Evolutionary conservation across 2,329 filamentous ascomycete genomes (phyloP).

Genomic region (Apiospora hydei): DNA sequence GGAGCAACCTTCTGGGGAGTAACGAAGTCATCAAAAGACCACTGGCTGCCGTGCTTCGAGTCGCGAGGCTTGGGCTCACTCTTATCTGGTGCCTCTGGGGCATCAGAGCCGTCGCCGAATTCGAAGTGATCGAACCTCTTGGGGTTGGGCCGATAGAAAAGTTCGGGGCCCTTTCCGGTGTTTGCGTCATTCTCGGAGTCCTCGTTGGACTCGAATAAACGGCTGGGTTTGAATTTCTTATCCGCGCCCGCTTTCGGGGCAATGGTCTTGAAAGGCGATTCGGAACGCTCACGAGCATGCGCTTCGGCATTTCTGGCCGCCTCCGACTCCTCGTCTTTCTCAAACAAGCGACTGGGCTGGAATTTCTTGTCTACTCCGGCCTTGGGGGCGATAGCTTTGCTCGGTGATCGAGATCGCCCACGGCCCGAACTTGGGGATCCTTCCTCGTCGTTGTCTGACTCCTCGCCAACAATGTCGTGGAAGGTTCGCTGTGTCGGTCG

Average conservation of each 20-base stretch:
- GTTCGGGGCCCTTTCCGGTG: slow-evolving; percentile 47
- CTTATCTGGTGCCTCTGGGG: slow-evolving; percentile 54
- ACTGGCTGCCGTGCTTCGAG: slow-evolving; percentile 72
- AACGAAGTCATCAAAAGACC: slow-evolving; percentile 87
- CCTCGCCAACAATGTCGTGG: slow-evolving; percentile 74
- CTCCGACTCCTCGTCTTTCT: slow-evolving; percentile 55
- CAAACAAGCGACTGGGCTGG: slow-evolving; percentile 69
- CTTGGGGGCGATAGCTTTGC: slow-evolving; percentile 40
- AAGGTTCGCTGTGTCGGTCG: slow-evolving; percentile 72
- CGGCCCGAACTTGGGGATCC: slow-evolving; percentile 46
- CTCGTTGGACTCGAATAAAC: slow-evolving; percentile 69
- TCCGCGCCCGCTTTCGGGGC: slow-evolving; percentile 61
- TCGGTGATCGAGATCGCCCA: slow-evolving; percentile 50
- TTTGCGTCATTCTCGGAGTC: slow-evolving; percentile 39
- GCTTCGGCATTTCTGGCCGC: slow-evolving; percentile 37
- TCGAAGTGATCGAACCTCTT: slow-evolving; percentile 88
- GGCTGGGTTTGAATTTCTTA: slow-evolving; percentile 69
- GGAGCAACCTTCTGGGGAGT: slow-evolving; percentile 79
- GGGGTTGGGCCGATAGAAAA: slow-evolving; percentile 67
- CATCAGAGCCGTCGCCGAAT: slow-evolving; percentile 71
- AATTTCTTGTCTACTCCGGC: slow-evolving; percentile 48
- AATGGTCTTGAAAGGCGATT: slow-evolving; percentile 53
- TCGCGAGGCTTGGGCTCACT: slow-evolving; percentile 2
- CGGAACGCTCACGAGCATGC: slow-evolving; percentile 47
- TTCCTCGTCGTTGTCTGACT: slow-evolving; percentile 44